A percentile compares a stretch with the other conserved stretches of the same genome.
These are phyloP conservation scores for Sphaerulina vaccinii DNA, from an alignment of 2,329 filamentous ascomycete species.

Conservation along the genomic window DNA sequence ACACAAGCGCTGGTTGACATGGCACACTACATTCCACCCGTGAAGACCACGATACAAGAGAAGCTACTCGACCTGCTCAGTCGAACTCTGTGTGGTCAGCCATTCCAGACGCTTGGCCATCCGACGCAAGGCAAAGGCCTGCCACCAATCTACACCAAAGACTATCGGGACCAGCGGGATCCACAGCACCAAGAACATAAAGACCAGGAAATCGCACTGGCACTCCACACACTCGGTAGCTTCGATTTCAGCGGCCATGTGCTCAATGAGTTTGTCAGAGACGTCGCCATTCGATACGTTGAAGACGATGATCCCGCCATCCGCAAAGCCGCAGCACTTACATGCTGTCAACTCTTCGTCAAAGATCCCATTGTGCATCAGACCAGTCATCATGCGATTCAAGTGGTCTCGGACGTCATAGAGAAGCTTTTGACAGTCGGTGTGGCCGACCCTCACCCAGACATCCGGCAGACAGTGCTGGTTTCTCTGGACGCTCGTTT, in stretches of 20 bases:
- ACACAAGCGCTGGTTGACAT: constrained; percentile 96
- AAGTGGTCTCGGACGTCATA: constrained; percentile 96
- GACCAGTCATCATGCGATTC: constrained; percentile 92
- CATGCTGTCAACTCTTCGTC: constrained; percentile 96
- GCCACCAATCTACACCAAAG: constrained; percentile 70
- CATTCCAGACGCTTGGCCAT: constrained; percentile 88
- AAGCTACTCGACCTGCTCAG: constrained; percentile 92
- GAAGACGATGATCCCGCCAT: constrained; percentile 94
- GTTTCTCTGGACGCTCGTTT: constrained; percentile 89
- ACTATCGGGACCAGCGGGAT: constrained; percentile 75
- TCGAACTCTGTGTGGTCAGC: constrained; percentile 85
- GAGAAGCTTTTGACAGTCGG: constrained; percentile 94
- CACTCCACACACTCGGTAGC: constrained; percentile 91
- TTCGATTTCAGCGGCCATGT: constrained; percentile 93
- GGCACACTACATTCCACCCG: constrained; percentile 96
- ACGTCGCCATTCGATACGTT: constrained; percentile 97
- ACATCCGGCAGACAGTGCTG: constrained; percentile 85
- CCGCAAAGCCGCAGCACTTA: constrained; percentile 88
- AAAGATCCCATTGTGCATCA: constrained; percentile 97
- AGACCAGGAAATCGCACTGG: constrained; percentile 86
- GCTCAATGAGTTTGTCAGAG: constrained; percentile 95
- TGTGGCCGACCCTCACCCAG: constrained; percentile 83
- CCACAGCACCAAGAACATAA: constrained; percentile 74
- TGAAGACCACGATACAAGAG: constrained; percentile 90
- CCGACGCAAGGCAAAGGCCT: constrained; percentile 81